Evolutionary conservation across 2,329 filamentous ascomycete genomes (phyloP), one percentile per base, ranked within the genome.

Genomic region (Neonectria coccinea): DNA sequence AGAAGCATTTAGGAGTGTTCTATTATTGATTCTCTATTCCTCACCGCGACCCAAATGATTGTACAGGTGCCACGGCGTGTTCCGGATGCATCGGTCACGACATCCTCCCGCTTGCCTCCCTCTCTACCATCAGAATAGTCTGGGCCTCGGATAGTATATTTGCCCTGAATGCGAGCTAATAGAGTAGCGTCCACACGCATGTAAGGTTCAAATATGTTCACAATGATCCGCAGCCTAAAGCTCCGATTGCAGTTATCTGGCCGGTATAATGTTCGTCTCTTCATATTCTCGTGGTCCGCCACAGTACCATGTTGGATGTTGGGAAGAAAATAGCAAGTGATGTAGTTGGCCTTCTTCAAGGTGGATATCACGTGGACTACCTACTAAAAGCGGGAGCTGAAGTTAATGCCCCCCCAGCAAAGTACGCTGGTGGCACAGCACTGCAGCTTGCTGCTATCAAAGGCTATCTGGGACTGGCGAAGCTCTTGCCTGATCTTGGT

Each of bases 401-500:
- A 0, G 18, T 66, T 0, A 53, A 64, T 5, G 42, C 48, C 5
- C 47, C 56, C 3, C 52, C 48, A 1, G 48, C 25, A 4, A 33
- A 22, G 5, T 0, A 0, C 0, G 0, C 1, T 12, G 64, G 48
- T 0, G 61, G 18, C 1, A 66, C 53, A 14, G 50, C 61, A 4
- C 42, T 66, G 0, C 64, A 66, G 16, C 2, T 11, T 2, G 53
- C 61, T 5, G 52, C 56, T 8, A 61, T 55, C 0, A 0, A 2
- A 0, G 56, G 64, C 11, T 0, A 56, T 7, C 7, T 66, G 12
- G 64, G 61, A 7, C 5, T 64, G 1, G 44, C 12, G 0, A 54
- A 54, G 12, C 25, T 36, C 4, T 16, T 66, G 5, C 10, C 64
- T 16, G 53, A 55, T 10, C 53, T 36, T 29, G 61, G 53, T 11